A percentile compares a stretch with the other conserved stretches of the same genome.
Conservation (phyloP, 2,329 filamentous ascomycete species). For the Nothophaeocryptopus gaeumannii region DNA sequence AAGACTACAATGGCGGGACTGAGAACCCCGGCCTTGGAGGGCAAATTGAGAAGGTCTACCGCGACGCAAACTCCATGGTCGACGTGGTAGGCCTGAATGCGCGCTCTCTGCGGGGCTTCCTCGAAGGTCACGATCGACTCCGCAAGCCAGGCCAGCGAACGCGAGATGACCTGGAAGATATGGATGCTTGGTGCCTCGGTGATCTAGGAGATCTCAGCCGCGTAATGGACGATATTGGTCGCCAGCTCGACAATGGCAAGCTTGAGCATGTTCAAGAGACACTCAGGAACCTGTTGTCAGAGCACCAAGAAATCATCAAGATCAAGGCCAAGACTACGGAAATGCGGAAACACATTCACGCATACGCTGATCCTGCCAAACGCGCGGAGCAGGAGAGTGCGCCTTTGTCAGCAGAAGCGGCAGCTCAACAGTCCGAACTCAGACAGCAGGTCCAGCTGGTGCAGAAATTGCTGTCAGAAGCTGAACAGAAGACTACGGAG, state of each 20-base stretch:
- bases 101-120: slow-evolving; percentile 58
- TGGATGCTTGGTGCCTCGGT: slow-evolving; percentile 65
- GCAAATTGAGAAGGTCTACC: slow-evolving; percentile 58
- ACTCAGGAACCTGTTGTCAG: slow-evolving; percentile 60
- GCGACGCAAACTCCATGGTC: slow-evolving; percentile 90
- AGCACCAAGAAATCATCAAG: slow-evolving; percentile 68
- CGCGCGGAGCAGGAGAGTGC: slow-evolving; percentile 63
- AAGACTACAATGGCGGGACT: slow-evolving; percentile 43
- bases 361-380: slow-evolving; percentile 66
- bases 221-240: slow-evolving; percentile 54
- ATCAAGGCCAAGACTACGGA: slow-evolving; percentile 75
- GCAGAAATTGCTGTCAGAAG: slow-evolving; percentile 69
- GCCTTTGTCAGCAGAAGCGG: slow-evolving; percentile 80
- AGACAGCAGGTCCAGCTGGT: slow-evolving; percentile 72
- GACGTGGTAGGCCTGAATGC: slow-evolving; percentile 87
- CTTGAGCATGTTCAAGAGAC: slow-evolving; percentile 68
- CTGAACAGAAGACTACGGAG: slow-evolving; percentile 75
- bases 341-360: slow-evolving; percentile 70
- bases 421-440: slow-evolving; percentile 78
- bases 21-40: slow-evolving; percentile 44
- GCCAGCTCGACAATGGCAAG: slow-evolving; percentile 64
- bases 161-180: slow-evolving; percentile 58
- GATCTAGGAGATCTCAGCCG: slow-evolving; percentile 68
- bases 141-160: slow-evolving; percentile 52
- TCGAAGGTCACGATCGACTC: slow-evolving; percentile 64